These are phyloP conservation scores for Psophocarpus tetragonolobus DNA, from an alignment of 306 rosid species.

Conservation along the genomic window DNA sequence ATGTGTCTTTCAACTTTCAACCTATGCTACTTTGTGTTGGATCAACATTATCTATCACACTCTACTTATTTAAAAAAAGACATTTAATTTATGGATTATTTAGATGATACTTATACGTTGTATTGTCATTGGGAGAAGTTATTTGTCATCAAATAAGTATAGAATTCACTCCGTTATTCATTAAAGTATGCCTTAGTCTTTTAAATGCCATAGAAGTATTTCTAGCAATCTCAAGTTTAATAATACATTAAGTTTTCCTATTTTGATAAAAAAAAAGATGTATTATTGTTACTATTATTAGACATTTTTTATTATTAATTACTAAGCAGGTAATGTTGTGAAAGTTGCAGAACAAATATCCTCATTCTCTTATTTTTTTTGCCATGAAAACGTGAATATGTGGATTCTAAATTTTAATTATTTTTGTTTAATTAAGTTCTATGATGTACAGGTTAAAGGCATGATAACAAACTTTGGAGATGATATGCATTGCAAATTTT, in stretches of 20 bases:
- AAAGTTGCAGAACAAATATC: conserved; percentile 98
- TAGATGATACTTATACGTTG: background rate
- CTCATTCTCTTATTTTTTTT: conserved; percentile 71
- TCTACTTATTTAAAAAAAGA: background rate
- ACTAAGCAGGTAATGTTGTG: conserved; percentile 50
- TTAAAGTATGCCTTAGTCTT: background rate
- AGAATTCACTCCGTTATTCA: background rate
- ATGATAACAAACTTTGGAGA: conserved; percentile 91
- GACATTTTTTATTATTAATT: conserved; percentile 22
- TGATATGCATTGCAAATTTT: conserved; percentile 94
- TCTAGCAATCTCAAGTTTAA: background rate
- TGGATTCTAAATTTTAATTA: conserved; percentile 6
- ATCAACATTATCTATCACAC: conserved; percentile 17
- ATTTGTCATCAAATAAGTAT: conserved; percentile 1
- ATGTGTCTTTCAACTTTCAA: conserved; percentile 49
- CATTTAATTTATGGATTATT: background rate
- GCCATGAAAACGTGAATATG: background rate
- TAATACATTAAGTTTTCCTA: background rate
- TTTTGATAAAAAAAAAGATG: conserved; percentile 14
- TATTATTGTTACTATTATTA: too few relatives aligned
- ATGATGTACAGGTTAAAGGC: conserved; percentile 72
- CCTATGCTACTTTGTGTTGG: conserved; percentile 14
- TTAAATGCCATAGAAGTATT: background rate
- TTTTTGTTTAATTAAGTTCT: conserved; percentile 3
- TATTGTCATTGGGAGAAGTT: background rate